Conservation (phyloP, 495 filamentous ascomycete species). For the Penicillium soppii region DNA sequence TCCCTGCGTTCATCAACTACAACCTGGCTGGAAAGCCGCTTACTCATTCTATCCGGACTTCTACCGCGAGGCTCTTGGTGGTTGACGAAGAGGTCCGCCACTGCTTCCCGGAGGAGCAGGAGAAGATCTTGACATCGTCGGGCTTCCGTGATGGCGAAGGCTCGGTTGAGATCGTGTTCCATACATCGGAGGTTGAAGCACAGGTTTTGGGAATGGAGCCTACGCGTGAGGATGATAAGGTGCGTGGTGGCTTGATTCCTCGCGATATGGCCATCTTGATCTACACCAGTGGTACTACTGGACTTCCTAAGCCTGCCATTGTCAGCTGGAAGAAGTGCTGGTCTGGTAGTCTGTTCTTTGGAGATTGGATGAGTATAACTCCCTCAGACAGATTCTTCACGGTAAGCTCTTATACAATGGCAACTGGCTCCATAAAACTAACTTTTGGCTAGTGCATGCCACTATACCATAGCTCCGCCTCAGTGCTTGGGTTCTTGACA, state of each 20-base stretch:
- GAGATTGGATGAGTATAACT: constrained; percentile 54
- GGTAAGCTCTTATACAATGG: constrained; percentile 34
- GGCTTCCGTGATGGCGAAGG: constrained; percentile 47
- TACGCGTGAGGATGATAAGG: constrained; percentile 61
- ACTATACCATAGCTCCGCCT: constrained; percentile 85
- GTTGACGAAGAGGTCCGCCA: constrained; percentile 69
- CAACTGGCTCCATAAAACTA: background rate
- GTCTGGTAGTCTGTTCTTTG: constrained; percentile 52
- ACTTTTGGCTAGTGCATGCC: constrained; percentile 72
- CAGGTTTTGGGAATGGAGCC: constrained; percentile 57
- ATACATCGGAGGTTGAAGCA: constrained; percentile 61
- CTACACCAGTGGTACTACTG: constrained; percentile 87
- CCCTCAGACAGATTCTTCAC: constrained; percentile 78
- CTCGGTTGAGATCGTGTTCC: constrained; percentile 59
- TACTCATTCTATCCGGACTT: constrained; percentile 73
- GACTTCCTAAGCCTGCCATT: constrained; percentile 87
- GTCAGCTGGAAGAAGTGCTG: constrained; percentile 73
- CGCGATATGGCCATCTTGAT: constrained; percentile 72
- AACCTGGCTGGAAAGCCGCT: constrained; percentile 77
- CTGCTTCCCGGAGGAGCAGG: constrained; percentile 47
- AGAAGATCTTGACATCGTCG: constrained; percentile 41
- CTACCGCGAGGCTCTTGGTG: constrained; percentile 67
- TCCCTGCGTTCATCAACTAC: constrained; percentile 94
- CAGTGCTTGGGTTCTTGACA: constrained; percentile 65
- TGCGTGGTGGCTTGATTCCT: constrained; percentile 48